These are phyloP conservation scores for Metschnikowia santaceciliae DNA, from an alignment of 805 yeast species.

Conservation along the genomic window DNA sequence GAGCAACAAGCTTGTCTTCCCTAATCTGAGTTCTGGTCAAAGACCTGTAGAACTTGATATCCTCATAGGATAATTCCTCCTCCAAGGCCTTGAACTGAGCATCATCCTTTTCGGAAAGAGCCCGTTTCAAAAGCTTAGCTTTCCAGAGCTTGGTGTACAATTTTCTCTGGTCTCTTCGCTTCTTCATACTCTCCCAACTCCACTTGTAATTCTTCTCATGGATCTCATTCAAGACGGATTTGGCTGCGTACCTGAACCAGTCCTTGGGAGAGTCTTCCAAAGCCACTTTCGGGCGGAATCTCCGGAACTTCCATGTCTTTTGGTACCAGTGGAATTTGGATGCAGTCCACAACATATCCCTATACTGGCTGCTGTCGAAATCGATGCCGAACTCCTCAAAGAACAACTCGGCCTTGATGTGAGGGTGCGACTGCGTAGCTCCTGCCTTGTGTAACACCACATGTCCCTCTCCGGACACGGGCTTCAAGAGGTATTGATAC, in stretches of 20 bases:
- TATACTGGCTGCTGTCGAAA: slow-evolving; percentile 79
- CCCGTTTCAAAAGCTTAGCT: slow-evolving; percentile 41
- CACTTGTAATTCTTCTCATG: slow-evolving; percentile 76
- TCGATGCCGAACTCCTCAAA: slow-evolving; percentile 90
- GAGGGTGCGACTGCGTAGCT: slow-evolving; percentile 63
- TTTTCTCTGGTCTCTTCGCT: slow-evolving; percentile 68
- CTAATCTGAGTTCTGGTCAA: slow-evolving; percentile 65
- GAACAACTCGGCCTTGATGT: slow-evolving; percentile 66
- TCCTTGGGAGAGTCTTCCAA: slow-evolving; percentile 61
- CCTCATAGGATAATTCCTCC: slow-evolving; percentile 61
- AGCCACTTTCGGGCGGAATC: slow-evolving; percentile 57
- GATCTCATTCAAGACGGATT: slow-evolving; percentile 72
- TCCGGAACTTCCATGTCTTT: slow-evolving; percentile 71
- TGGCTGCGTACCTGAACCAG: slow-evolving; percentile 82
- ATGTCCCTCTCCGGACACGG: slow-evolving; percentile 86
- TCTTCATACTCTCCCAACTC: slow-evolving; percentile 82
- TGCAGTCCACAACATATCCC: slow-evolving; percentile 74
- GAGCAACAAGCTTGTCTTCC: slow-evolving; percentile 43
- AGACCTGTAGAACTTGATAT: slow-evolving; percentile 79
- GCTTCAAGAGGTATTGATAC: slow-evolving; percentile 64
- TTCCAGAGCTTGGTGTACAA: slow-evolving; percentile 69
- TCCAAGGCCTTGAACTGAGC: slow-evolving; percentile 50
- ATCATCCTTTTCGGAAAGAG: slow-evolving; percentile 18
- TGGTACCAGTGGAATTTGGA: slow-evolving; percentile 76
- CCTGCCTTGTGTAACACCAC: slow-evolving; percentile 77